Evolutionary conservation across 2,329 filamentous ascomycete species (phyloP), one percentile per base, ranked within the genome.

Genomic region (Hymenoscyphus occultus): DNA sequence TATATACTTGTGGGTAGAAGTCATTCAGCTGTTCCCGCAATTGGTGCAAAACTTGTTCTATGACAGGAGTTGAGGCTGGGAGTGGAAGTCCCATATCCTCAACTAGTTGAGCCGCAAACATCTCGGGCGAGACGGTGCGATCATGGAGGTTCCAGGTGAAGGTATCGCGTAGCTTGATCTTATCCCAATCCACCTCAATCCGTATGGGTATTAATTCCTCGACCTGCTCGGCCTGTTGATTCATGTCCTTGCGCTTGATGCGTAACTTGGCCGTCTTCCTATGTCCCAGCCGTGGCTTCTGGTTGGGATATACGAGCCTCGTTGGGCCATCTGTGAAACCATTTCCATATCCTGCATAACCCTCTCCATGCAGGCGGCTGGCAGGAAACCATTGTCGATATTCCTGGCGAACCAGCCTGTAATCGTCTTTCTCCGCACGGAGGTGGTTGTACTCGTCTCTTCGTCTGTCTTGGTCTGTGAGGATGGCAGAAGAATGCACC

Each of bases 131-230:
- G 2, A 96, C 86, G 13, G 95, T 84, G 65, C 93, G 89, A 76
- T 99, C 95, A 79, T 97, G 92, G 42, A 98, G 83, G 77, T 99
- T 99, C 93, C 94, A 99, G 2, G 95, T 98, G 71, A 99, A 97
- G 0, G 95, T 98, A 77, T 99, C 95, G 76, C 95, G 90, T 67
- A 99, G 83, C 78, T 95, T 95, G 72, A 98, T 86, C 80, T 96
- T 97, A 71, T 98, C 94, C 84, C 91, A 91, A 74, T 99, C 95
- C 60, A 98, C 91, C 73, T 99, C 95, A 63, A 99, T 80, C 59
- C 95, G 87, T 70, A 99, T 85, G 2, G 95, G 95, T 0, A 98
- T 91, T 62, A 99, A 81, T 75, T 97, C 92, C 76, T 99, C 95
- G 62, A 92, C 84, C 75, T 94, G 90, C 71, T 98, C 94, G 31